Evolutionary conservation across 352 stramenopile genomes (phyloP).

Genomic region (Phytophthora pluvialis): DNA sequence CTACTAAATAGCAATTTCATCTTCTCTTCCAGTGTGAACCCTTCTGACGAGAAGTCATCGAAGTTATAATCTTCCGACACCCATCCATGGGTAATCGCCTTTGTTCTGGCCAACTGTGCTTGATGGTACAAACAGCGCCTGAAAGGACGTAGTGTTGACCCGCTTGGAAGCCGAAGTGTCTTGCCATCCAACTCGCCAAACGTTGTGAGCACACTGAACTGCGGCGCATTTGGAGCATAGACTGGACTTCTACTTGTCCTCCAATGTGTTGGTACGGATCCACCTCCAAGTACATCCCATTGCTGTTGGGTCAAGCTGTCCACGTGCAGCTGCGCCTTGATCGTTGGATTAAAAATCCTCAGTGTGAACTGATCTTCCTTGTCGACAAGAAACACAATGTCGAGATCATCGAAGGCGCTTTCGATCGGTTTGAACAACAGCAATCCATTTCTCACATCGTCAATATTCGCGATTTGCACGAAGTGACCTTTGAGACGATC

Average conservation of each 20-base stretch:
- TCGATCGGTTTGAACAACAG: constrained; percentile 25
- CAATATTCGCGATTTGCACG: constrained; percentile 23
- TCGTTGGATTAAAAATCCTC: constrained; percentile 17
- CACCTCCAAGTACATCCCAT: constrained; percentile 9
- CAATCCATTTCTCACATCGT: constrained; percentile 23
- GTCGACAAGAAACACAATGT: constrained; percentile 23
- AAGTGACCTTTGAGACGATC: constrained; percentile 12
- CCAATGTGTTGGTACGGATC: constrained; percentile 12
- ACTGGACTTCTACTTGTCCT: constrained; percentile 6
- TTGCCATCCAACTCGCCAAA: constrained; percentile 25
- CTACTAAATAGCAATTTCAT: constrained; percentile 15
- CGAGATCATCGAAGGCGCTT: constrained; percentile 21
- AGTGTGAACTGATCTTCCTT: constrained; percentile 20
- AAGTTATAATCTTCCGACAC: constrained; percentile 7
- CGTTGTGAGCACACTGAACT: constrained; percentile 18
- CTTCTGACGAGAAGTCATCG: constrained; percentile 19
- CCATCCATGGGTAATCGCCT: constrained; percentile 7
- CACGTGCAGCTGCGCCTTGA: constrained; percentile 9
- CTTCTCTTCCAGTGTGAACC: constrained; percentile 13
- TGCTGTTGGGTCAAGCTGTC: constrained; percentile 9
- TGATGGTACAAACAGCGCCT: constrained; percentile 19
- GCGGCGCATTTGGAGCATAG: constrained; percentile 12
- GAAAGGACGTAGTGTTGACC: constrained; percentile 16
- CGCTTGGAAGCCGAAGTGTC: constrained; percentile 13
- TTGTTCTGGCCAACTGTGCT: constrained; percentile 17